Evolutionary conservation across 352 stramenopile genomes (phyloP), one percentile per base, ranked within the genome.

Genomic region (Phytophthora fragariaefolia): DNA sequence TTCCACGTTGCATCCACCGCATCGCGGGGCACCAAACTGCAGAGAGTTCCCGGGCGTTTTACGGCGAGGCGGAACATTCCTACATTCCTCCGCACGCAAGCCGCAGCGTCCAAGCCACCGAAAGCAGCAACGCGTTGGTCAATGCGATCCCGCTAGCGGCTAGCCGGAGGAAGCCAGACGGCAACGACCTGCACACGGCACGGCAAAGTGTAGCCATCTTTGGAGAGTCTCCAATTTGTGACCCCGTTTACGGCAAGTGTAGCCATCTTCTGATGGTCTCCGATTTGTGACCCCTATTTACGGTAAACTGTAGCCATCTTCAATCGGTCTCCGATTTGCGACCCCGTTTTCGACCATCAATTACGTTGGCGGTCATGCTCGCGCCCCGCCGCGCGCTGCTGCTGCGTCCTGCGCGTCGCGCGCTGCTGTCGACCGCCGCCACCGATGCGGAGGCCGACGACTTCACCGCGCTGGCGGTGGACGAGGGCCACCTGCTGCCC

Each of bases 391-490:
- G 61, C 6, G 4, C 27, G 54, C 26, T 57, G 27, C n/a, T 73
- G 34, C 50, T 48, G 24, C 59, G 54, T 23, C 40, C 53, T 30
- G 38, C 40, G 15, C 56, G 62, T 22, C 48, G 38, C 8, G 42
- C 49, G 26, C 45, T 69, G 46, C 38, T 61, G 18, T 67, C 67
- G 34, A 65, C 53, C 18, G 45, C 47, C n/a, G 38, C 47, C 24
- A 15, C 40, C 2, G 12, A 45, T 34, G 9, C 10, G 36, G 42
- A 54, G 13, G 64, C n/a, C 20, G 47, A 58, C 36, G 20, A 45
- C 15, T 81, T 81, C 36, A 60, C 71, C 15, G 73, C 63, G 17
- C 57, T 83, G 17, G 61, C 20, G 50, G 53, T 63, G 46, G 54
- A 70, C 26, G 34, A 62, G 28, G 51, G 38, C 18, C 58, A 49